A percentile compares a stretch with the other conserved stretches of the same genome.
Evolutionary conservation across 116 monocot genomes (phyloP).

Genomic region (Zostera marina): DNA sequence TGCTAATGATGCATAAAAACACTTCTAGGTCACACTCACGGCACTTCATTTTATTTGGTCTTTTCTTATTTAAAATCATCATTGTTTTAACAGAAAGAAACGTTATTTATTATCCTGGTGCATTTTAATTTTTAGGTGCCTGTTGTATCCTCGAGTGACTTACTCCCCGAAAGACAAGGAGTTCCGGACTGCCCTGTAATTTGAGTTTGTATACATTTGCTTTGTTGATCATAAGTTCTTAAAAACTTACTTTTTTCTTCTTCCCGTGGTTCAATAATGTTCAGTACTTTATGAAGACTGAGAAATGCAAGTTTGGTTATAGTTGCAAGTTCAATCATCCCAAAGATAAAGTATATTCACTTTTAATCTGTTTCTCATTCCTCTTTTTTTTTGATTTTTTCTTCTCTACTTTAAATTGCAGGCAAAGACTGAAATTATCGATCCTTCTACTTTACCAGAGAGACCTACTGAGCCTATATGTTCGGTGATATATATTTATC

Average conservation of each 20-base stretch:
- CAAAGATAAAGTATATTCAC: conserved; percentile 19
- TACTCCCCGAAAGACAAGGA: conserved; percentile 78
- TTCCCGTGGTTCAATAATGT: neutral
- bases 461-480: conserved; percentile 78
- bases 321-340: conserved; percentile 95
- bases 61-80: too few species aligned
- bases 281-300: conserved; percentile 76
- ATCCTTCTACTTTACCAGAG: conserved; percentile 45
- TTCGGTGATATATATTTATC: conserved; percentile 28
- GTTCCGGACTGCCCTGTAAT: conserved; percentile 95
- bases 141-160: conserved; percentile 23
- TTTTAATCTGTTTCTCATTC: neutral
- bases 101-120: neutral
- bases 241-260: neutral
- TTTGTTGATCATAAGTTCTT: too few species aligned
- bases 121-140: conserved; percentile 34
- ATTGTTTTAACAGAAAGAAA: neutral
- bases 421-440: conserved; percentile 13
- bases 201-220: neutral
- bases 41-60: too few species aligned
- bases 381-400: neutral
- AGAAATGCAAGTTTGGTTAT: conserved; percentile 64
- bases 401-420: conserved; percentile 11
- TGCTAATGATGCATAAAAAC: too few species aligned
- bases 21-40: too few species aligned